Conservation (phyloP, 495 filamentous ascomycete genomes). For the Schizothecium vesticola region DNA sequence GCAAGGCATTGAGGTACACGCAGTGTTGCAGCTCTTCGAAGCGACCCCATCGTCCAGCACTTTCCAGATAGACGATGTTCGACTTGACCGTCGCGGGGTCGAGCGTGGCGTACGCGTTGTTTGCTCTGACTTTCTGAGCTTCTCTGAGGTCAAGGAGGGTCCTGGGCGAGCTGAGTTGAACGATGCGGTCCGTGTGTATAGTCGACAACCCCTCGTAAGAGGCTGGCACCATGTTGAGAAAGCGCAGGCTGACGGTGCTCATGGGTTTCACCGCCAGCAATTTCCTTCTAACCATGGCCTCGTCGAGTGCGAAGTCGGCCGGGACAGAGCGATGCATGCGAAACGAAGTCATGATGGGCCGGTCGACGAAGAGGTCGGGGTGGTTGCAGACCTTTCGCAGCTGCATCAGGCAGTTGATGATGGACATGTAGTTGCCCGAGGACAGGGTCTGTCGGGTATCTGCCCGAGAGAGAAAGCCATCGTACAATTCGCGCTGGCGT, state of each 20-base stretch:
- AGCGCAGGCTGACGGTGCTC: conserved; percentile 62
- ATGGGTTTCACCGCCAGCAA: conserved; percentile 62
- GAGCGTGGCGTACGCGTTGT: conserved; percentile 53
- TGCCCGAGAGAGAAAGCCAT: conserved; percentile 92
- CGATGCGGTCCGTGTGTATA: conserved; percentile 56
- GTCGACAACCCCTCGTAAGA: conserved; percentile 62
- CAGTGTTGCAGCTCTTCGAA: conserved; percentile 76
- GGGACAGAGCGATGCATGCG: conserved; percentile 80
- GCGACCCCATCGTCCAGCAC: conserved; percentile 60
- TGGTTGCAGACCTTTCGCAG: conserved; percentile 98
- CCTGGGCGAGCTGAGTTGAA: conserved; percentile 57
- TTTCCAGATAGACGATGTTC: conserved; percentile 66
- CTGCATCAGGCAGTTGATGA: conserved; percentile 98
- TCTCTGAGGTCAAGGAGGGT: conserved; percentile 58
- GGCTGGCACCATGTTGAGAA: conserved; percentile 76
- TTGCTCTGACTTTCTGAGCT: conserved; percentile 55
- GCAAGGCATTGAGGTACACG: conserved; percentile 73
- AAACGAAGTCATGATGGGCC: conserved; percentile 95
- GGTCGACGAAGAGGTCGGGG: conserved; percentile 95
- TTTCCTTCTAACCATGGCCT: conserved; percentile 61
- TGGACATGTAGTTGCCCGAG: conserved; percentile 95
- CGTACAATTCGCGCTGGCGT: conserved; percentile 89
- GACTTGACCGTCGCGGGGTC: conserved; percentile 59
- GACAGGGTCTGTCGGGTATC: conserved; percentile 82
- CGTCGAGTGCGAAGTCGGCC: conserved; percentile 73